Conservation (phyloP, 1,284 basidiomycete genomes). For the Ganoderma leucocontextum region DNA sequence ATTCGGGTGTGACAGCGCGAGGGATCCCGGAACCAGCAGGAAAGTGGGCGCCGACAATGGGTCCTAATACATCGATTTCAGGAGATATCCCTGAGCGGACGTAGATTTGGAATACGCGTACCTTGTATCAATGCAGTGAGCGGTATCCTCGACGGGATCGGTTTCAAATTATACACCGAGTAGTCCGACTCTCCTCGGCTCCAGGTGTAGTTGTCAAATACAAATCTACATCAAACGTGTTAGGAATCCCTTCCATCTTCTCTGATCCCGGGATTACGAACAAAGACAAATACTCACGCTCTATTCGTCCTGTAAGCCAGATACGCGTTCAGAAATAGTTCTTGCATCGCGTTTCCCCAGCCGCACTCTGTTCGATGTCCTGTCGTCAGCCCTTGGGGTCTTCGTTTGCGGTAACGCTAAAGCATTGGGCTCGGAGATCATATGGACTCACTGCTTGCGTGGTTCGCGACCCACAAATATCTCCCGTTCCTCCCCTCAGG, state of each 20-base stretch:
- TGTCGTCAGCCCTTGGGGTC: not conserved
- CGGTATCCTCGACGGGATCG: constrained; percentile 47
- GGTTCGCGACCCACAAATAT: constrained; percentile 57
- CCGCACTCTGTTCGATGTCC: constrained; percentile 41
- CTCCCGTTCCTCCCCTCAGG: constrained; percentile 52
- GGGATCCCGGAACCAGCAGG: constrained; percentile 43
- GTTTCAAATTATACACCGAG: constrained; percentile 43
- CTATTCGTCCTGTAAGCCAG: constrained; percentile 44
- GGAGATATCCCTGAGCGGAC: constrained; percentile 34
- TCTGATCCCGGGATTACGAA: constrained; percentile 15
- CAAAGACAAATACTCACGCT: constrained; percentile 41
- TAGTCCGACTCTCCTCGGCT: constrained; percentile 39
- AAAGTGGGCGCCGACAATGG: constrained; percentile 49
- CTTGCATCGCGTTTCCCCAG: constrained; percentile 54
- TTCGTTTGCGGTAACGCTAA: not conserved
- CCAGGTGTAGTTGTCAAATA: constrained; percentile 52
- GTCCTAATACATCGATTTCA: constrained; percentile 36
- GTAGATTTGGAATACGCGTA: constrained; percentile 31
- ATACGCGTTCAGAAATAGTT: constrained; percentile 45
- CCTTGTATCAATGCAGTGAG: constrained; percentile 43
- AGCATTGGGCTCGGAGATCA: not conserved
- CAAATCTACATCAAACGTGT: constrained; percentile 39
- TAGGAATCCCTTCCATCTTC: not conserved
- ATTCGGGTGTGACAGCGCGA: constrained; percentile 44
- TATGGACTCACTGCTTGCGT: constrained; percentile 48